These are phyloP conservation scores for Cyclospora cayetanensis DNA, from an alignment of 169 alveolate species.

Conservation along the genomic window DNA sequence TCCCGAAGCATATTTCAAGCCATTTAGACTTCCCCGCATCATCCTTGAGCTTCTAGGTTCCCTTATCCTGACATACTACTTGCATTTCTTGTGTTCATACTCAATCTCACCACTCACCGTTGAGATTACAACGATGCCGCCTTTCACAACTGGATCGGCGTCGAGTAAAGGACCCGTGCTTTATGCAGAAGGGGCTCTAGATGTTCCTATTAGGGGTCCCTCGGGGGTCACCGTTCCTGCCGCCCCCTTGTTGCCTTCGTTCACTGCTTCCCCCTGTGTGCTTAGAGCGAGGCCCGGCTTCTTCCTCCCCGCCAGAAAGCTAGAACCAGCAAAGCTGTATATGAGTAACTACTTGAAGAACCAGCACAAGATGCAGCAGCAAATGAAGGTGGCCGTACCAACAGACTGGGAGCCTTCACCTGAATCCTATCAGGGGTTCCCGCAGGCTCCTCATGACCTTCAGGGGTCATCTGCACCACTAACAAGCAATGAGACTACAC, in stretches of 20 bases:
- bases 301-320: not conserved
- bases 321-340: constrained; percentile 19
- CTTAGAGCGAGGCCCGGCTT: constrained; percentile 38
- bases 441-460: too few relatives aligned
- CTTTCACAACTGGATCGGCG: not conserved
- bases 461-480: too few relatives aligned
- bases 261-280: constrained; percentile 35
- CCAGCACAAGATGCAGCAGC: constrained; percentile 3
- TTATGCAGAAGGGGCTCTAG: constrained; percentile 10
- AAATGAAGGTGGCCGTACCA: not conserved
- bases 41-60: too few relatives aligned
- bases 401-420: not conserved
- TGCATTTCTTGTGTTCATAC: too few relatives aligned
- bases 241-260: not conserved
- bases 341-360: constrained; percentile 14
- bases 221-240: not conserved
- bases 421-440: not conserved
- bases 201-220: not conserved
- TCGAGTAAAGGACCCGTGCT: not conserved
- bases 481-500: too few relatives aligned
- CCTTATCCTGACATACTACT: too few relatives aligned
- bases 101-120: too few relatives aligned
- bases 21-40: too few relatives aligned
- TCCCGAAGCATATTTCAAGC: too few relatives aligned
- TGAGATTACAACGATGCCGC: not conserved